Evolutionary conservation across 306 rosid species (phyloP).

Genomic region (Chamaecrista fasciculata): DNA sequence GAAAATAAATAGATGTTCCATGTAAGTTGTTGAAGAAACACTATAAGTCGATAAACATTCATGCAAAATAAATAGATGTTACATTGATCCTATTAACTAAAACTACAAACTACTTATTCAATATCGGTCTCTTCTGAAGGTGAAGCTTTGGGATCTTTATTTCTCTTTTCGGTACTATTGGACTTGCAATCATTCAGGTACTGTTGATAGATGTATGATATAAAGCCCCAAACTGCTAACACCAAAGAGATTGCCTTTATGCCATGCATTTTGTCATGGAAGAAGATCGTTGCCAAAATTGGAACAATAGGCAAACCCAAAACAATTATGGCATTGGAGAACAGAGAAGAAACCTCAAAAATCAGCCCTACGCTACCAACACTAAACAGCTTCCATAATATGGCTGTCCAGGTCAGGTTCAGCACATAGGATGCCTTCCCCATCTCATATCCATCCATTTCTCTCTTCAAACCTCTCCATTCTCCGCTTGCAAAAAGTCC

Average conservation of each 20-base stretch:
- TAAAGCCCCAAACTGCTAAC: constrained; percentile 54
- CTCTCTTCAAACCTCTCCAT: constrained; percentile 34
- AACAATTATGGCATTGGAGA: constrained; percentile 48
- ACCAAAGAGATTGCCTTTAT: constrained; percentile 44
- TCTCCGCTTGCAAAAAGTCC: constrained; percentile 54
- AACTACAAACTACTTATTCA: background rate
- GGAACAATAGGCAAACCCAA: constrained; percentile 53
- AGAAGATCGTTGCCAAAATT: constrained; percentile 44
- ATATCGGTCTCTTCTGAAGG: background rate
- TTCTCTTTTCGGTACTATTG: background rate
- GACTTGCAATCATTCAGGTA: constrained; percentile 36
- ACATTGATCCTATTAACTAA: background rate
- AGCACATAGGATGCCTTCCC: constrained; percentile 41
- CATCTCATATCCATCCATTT: constrained; percentile 38
- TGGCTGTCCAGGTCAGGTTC: constrained; percentile 40
- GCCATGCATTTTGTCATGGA: constrained; percentile 50
- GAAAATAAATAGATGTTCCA: background rate
- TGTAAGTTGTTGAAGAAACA: background rate
- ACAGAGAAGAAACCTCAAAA: constrained; percentile 53
- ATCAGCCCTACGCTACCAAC: constrained; percentile 48
- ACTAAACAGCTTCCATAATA: constrained; percentile 32
- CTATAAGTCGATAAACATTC: background rate
- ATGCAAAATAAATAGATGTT: too few relatives aligned
- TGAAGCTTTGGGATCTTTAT: background rate
- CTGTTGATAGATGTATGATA: constrained; percentile 52